Percentiles rank a stretch among this genome's conserved stretches.
Evolutionary conservation across 2,329 filamentous ascomycete genomes (phyloP).

Genomic region (Aspergillus aculeatinus): DNA sequence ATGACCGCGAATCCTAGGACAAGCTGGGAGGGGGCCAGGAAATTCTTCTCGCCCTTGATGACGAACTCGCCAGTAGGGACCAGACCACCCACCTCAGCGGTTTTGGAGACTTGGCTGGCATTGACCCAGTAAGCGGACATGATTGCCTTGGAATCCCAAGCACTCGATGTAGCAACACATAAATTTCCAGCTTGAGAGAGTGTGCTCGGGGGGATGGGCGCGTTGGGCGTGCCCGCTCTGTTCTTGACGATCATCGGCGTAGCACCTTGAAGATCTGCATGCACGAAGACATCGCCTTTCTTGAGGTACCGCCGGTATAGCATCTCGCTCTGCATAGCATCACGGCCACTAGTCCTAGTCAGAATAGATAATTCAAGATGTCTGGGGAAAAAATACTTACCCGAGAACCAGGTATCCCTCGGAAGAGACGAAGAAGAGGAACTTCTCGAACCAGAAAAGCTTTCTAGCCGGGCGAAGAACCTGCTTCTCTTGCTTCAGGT

Average conservation of each 20-base stretch:
- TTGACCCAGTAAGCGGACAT: slow-evolving; percentile 97
- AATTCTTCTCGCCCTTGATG: slow-evolving; percentile 85
- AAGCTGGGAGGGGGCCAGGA: slow-evolving; percentile 80
- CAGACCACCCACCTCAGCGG: slow-evolving; percentile 74
- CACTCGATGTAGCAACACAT: slow-evolving; percentile 78
- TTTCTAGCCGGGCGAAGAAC: slow-evolving; percentile 78
- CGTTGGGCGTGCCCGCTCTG: slow-evolving; percentile 70
- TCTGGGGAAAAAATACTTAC: slow-evolving; percentile 26
- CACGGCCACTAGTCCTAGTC: slow-evolving; percentile 60
- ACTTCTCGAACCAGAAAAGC: slow-evolving; percentile 96
- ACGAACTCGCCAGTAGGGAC: slow-evolving; percentile 75
- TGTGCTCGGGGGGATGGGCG: slow-evolving; percentile 87
- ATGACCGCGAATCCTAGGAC: slow-evolving; percentile 83
- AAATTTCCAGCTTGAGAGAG: slow-evolving; percentile 85
- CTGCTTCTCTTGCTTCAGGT: slow-evolving; percentile 87
- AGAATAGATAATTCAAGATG: slow-evolving; percentile 7
- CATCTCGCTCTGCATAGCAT: slow-evolving; percentile 85
- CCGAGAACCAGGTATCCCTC: slow-evolving; percentile 92
- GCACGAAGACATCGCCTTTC: slow-evolving; percentile 88
- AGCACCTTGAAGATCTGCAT: slow-evolving; percentile 84
- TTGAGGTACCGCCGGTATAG: slow-evolving; percentile 84
- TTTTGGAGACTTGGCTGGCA: slow-evolving; percentile 87
- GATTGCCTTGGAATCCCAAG: slow-evolving; percentile 94
- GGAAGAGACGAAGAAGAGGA: slow-evolving; percentile 89
- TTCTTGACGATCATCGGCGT: slow-evolving; percentile 90